Conservation (phyloP, 768 basidiomycete genomes). For the Pholiota molesta region DNA sequence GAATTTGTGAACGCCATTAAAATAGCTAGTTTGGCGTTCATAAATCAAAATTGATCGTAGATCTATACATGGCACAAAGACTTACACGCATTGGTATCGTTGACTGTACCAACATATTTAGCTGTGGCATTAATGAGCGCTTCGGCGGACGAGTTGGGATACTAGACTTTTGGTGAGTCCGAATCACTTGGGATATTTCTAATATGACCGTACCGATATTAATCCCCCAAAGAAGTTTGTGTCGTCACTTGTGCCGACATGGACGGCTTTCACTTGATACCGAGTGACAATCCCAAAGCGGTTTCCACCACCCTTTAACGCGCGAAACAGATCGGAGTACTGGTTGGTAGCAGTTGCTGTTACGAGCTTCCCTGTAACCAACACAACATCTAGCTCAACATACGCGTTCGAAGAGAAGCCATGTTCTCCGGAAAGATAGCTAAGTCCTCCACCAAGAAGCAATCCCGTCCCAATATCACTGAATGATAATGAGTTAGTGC, state of each 20-base stretch:
- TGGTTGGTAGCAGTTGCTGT: conserved; percentile 43
- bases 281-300: conserved; percentile 49
- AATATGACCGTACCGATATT: conserved; percentile 32
- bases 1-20: conserved; percentile 27
- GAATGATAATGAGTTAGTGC: background rate
- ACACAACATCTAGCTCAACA: conserved; percentile 44
- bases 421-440: conserved; percentile 39
- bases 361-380: conserved; percentile 41
- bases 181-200: conserved; percentile 14
- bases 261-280: conserved; percentile 41
- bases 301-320: conserved; percentile 48
- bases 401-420: conserved; percentile 44
- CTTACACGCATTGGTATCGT: conserved; percentile 42
- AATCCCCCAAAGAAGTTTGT: conserved; percentile 42
- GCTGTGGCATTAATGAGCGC: conserved; percentile 39
- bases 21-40: conserved; percentile 24
- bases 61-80: conserved; percentile 2
- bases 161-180: conserved; percentile 23
- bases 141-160: conserved; percentile 39
- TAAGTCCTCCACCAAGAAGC: conserved; percentile 46
- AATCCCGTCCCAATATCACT: conserved; percentile 47
- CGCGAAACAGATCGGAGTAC: conserved; percentile 45
- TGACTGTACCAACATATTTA: conserved; percentile 36
- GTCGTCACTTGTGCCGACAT: conserved; percentile 39
- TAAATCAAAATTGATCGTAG: background rate